Evolutionary conservation across 768 basidiomycete genomes (phyloP).

Genomic region (Phallus indusiatus): DNA sequence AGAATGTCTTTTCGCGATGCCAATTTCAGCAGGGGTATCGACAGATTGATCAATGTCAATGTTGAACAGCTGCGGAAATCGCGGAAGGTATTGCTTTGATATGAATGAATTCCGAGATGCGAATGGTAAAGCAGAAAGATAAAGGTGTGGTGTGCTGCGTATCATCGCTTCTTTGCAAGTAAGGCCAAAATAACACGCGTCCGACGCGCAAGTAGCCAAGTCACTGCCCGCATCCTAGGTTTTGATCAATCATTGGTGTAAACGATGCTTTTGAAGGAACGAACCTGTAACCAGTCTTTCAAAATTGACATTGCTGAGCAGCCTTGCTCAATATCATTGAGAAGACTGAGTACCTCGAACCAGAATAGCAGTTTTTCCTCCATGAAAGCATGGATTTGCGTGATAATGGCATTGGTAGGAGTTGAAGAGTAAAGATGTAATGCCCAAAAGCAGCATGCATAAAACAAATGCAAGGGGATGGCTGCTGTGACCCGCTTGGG

Average conservation of each 20-base stretch:
- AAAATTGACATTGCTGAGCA: slow-evolving; percentile 10
- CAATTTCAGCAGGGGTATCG: slow-evolving; percentile 8
- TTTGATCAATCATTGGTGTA: background rate
- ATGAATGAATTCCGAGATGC: slow-evolving; percentile 21
- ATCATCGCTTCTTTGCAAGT: slow-evolving; percentile 22
- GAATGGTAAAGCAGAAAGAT: slow-evolving; percentile 31
- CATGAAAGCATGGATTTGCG: slow-evolving; percentile 4
- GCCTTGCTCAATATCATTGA: background rate
- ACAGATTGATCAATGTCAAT: slow-evolving; percentile 8
- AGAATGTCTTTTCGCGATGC: slow-evolving; percentile 8
- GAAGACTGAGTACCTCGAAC: background rate
- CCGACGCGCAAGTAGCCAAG: slow-evolving; percentile 11
- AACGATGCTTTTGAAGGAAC: background rate
- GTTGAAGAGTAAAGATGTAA: background rate
- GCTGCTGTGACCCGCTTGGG: background rate
- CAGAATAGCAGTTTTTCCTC: background rate
- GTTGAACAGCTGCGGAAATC: slow-evolving; percentile 11
- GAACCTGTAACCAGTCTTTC: background rate
- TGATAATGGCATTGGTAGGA: background rate
- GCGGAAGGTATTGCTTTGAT: slow-evolving; percentile 8
- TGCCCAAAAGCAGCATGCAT: background rate
- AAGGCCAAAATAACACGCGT: slow-evolving; percentile 22
- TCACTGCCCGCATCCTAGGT: background rate
- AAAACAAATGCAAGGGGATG: background rate
- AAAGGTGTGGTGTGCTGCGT: slow-evolving; percentile 28